A percentile compares a stretch with the other conserved stretches of the same genome.
Evolutionary conservation across 176 grass and related monocot genomes (phyloP).

Genomic region (Carex cristatella): DNA sequence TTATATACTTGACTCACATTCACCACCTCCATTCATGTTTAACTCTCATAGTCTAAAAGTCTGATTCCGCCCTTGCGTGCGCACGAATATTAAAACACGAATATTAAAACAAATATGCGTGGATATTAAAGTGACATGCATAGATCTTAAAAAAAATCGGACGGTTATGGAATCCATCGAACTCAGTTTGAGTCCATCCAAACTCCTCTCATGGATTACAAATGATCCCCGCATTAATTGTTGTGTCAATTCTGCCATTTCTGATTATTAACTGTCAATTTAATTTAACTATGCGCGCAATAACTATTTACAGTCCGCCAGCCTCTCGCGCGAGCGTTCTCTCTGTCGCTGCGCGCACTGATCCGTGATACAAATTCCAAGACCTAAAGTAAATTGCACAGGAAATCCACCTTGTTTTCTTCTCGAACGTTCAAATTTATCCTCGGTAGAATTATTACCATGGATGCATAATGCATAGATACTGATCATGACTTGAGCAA

Average conservation of each 20-base stretch:
- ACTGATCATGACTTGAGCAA: slow-evolving; percentile 3
- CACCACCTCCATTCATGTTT: too few species aligned
- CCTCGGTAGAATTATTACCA: neutral
- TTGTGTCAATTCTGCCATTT: neutral
- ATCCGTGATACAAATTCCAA: slow-evolving; percentile 7
- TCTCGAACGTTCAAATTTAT: neutral
- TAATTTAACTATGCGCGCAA: neutral
- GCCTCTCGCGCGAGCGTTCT: neutral
- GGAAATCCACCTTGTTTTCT: neutral
- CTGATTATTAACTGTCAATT: neutral
- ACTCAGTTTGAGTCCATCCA: too few species aligned
- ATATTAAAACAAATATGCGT: too few species aligned
- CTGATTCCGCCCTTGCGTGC: too few species aligned
- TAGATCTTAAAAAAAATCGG: too few species aligned
- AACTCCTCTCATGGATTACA: neutral
- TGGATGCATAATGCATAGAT: neutral
- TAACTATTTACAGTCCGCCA: neutral
- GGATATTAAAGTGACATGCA: too few species aligned
- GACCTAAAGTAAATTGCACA: neutral
- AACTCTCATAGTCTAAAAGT: too few species aligned
- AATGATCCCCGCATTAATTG: neutral
- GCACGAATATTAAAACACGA: too few species aligned
- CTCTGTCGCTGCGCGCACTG: neutral
- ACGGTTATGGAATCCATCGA: too few species aligned
- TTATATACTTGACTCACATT: too few species aligned